These are phyloP conservation scores for Acanthochlamys bracteata DNA, from an alignment of 106 monocot genomes.

Conservation along the genomic window DNA sequence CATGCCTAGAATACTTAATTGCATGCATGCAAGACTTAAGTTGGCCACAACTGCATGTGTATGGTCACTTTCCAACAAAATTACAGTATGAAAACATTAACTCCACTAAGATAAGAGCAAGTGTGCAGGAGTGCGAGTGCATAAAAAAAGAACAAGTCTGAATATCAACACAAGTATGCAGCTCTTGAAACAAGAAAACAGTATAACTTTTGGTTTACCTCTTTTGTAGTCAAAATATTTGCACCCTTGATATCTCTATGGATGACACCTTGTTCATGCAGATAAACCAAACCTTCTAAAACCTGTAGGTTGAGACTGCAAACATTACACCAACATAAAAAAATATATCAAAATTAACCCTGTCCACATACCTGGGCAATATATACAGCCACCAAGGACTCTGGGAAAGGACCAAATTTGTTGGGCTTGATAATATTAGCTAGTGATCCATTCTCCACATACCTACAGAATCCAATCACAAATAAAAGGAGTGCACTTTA, in stretches of 20 bases:
- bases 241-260: slow-evolving; percentile 99
- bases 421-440: slow-evolving; percentile 97
- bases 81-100: too few species aligned
- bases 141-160: too few species aligned
- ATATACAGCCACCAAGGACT: slow-evolving; percentile 85
- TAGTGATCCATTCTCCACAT: slow-evolving; percentile 98
- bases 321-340: not conserved
- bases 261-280: slow-evolving; percentile 98
- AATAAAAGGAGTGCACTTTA: too few species aligned
- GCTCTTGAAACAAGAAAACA: not conserved
- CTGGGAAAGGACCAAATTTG: slow-evolving; percentile 96
- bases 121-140: too few species aligned
- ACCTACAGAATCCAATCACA: slow-evolving; percentile 34
- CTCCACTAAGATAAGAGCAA: too few species aligned
- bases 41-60: too few species aligned
- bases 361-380: slow-evolving; percentile 65
- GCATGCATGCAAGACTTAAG: too few species aligned
- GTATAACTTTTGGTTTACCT: slow-evolving; percentile 43
- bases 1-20: too few species aligned
- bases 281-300: slow-evolving; percentile 92
- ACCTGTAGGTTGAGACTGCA: slow-evolving; percentile 32
- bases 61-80: too few species aligned
- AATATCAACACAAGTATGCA: too few species aligned
- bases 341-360: not conserved
- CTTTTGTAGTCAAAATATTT: slow-evolving; percentile 97